phyloP scores from a whole-genome alignment of 441 rosid species.

The Euphorbia schlechtendalii region DNA sequence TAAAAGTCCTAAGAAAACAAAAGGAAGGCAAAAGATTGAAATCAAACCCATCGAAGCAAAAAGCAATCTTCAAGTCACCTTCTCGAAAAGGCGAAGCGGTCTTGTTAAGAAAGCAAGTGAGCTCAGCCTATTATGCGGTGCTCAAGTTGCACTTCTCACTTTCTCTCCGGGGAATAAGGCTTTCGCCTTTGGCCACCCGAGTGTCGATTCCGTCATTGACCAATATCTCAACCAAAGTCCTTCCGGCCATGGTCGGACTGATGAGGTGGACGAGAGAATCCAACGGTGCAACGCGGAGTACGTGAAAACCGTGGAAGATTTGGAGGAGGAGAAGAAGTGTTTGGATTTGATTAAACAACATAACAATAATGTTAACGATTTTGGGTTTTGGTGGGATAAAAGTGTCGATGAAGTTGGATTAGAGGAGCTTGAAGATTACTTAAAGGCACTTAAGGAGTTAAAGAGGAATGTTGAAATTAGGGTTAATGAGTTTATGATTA shows the following conservation, averaged over 20 bases:
- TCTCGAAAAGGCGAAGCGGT: conserved; percentile 37
- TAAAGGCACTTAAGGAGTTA: conserved; percentile 30
- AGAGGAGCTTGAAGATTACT: conserved; percentile 38
- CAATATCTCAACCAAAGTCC: conserved; percentile 17
- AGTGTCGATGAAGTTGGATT: conserved; percentile 23
- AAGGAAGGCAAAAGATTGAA: conserved; percentile 32
- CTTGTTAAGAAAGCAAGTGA: conserved; percentile 45
- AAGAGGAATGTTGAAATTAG: conserved; percentile 25
- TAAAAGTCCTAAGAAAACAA: conserved; percentile 19
- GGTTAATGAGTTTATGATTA: conserved; percentile 21
- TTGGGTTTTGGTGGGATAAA: conserved; percentile 40
- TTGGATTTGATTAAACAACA: conserved; percentile 14
- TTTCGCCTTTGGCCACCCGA: conserved; percentile 33
- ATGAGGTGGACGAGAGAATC: conserved; percentile 3
- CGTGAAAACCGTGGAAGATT: conserved; percentile 19
- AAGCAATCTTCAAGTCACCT: conserved; percentile 34
- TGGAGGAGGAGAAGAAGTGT: conserved; percentile 31
- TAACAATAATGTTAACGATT: neutral
- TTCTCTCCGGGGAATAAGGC: conserved; percentile 39
- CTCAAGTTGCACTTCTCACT: conserved; percentile 26
- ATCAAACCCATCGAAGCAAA: conserved; percentile 30
- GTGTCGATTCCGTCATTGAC: conserved; percentile 22
- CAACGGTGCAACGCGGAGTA: conserved; percentile 24
- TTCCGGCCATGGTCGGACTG: neutral
- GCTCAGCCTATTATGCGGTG: conserved; percentile 35